Base-by-base conservation (phyloP, 192 early-diverging fungal genomes). In the Linnemannia elongata region DNA sequence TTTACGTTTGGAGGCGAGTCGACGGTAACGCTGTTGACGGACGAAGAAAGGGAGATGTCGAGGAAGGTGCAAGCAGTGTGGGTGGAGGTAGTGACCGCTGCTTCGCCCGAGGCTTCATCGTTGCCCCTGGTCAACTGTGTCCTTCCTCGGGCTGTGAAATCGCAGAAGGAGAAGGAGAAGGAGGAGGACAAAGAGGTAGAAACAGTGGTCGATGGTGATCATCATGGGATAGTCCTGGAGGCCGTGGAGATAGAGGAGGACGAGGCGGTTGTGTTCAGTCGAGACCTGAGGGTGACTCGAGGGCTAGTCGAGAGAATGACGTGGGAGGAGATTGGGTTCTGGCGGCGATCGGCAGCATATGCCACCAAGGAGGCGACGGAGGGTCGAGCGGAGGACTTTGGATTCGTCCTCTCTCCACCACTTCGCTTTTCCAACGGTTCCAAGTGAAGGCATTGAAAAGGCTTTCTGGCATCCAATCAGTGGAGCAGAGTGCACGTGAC, bases 221-320 rank as follows among this genome's bases (percentile, higher is more conserved):
- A 13, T 2, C 2, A 60, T 18, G 55, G 22, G 24, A 33, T 30
- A 4, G 9, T 66, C 6, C 7, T 33, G 27, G 30, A 33, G 30
- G 60, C 7, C 1, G 27, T 12, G 15, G 60, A 30, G 27, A 30
- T 30, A 66, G 60, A 30, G 27, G 60, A 73, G 12, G 44, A 80
- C 36, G 83, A 86, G 71, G 78, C 83, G 0, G 45, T 77, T 41
- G 54, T 77, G 4, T 74, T 80, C 10, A 33, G 60, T 66, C 60
- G 60, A 66, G 60, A 66, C 60, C 60, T 66, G 27, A 66, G 60
- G 24, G 60, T 66, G 13, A 33, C 60, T 15, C 27, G 60, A 1
- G 60, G 60, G 3, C 10, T 12, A 30, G 60, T 66, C 33, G 60
- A 66, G 30, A 24, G 60, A 66, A 66, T 66, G 60, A 66, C 60